These are phyloP conservation scores for Salix caprea DNA, from an alignment of 345 rosid species.

Conservation along the genomic window DNA sequence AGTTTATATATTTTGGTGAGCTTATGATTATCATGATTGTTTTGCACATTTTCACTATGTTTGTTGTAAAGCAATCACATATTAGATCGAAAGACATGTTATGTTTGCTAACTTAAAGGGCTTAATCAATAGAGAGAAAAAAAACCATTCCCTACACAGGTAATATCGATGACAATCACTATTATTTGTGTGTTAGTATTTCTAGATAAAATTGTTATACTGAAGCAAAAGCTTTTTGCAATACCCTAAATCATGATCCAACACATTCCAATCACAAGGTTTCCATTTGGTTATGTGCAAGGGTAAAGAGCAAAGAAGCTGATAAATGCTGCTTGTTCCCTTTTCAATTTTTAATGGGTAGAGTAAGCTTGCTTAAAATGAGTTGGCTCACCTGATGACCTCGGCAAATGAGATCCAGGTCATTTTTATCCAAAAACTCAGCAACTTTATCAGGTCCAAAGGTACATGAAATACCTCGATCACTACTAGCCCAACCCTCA, in stretches of 20 bases:
- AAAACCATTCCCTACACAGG: not conserved
- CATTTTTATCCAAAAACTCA: slow-evolving; percentile 84
- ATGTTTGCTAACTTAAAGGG: not conserved
- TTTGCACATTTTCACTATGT: not conserved
- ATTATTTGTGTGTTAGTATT: not conserved
- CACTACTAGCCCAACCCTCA: slow-evolving; percentile 84
- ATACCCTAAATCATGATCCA: not conserved
- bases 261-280: not conserved
- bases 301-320: not conserved
- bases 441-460: slow-evolving; percentile 82
- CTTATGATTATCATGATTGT: not conserved
- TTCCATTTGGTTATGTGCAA: not conserved
- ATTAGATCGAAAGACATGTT: not conserved
- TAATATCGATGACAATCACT: not conserved
- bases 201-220: not conserved
- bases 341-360: not conserved
- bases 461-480: slow-evolving; percentile 85
- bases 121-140: not conserved
- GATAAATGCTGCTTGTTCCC: not conserved
- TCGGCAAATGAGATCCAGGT: slow-evolving; percentile 92
- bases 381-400: slow-evolving; percentile 81
- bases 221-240: not conserved
- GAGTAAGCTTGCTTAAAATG: not conserved
- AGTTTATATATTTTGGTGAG: not conserved
- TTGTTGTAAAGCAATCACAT: not conserved